Conservation (phyloP, 805 yeast genomes). For the Brettanomyces bruxellensis region DNA sequence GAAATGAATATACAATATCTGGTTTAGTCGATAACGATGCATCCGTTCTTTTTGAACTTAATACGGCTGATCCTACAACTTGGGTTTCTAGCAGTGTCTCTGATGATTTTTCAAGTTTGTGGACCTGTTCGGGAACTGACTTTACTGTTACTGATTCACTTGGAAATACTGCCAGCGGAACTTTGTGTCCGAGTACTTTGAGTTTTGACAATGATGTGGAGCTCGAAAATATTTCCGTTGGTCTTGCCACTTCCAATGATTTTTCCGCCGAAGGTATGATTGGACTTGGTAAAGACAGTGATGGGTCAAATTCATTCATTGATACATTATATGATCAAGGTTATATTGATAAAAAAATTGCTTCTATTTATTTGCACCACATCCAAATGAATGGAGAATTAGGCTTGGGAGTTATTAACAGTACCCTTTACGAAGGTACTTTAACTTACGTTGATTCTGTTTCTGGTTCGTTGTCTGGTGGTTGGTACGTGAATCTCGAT, state of each 20-base stretch:
- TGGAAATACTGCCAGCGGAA: conserved; percentile 1
- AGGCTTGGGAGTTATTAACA: conserved; percentile 25
- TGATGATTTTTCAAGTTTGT: background rate
- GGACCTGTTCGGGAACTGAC: background rate
- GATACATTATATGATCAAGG: conserved; percentile 19
- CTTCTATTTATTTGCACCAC: conserved; percentile 21
- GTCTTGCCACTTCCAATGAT: conserved; percentile 1
- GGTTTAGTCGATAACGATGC: background rate
- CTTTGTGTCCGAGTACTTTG: background rate
- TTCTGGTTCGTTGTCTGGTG: conserved; percentile 5
- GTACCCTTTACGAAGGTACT: conserved; percentile 18
- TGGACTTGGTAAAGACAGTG: conserved; percentile 1
- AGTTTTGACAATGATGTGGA: background rate
- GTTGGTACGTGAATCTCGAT: conserved; percentile 11
- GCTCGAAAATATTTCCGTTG: conserved; percentile 1
- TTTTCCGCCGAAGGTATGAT: background rate
- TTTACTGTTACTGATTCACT: background rate
- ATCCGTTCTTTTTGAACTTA: background rate
- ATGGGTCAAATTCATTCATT: conserved; percentile 12
- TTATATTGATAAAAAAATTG: conserved; percentile 17
- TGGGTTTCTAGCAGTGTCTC: background rate
- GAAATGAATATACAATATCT: background rate
- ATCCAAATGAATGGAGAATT: conserved; percentile 18
- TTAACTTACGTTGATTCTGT: conserved; percentile 11
- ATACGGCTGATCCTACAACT: background rate